Evolutionary conservation across 352 stramenopile species (phyloP).

Genomic region (Plasmopara viticola): DNA sequence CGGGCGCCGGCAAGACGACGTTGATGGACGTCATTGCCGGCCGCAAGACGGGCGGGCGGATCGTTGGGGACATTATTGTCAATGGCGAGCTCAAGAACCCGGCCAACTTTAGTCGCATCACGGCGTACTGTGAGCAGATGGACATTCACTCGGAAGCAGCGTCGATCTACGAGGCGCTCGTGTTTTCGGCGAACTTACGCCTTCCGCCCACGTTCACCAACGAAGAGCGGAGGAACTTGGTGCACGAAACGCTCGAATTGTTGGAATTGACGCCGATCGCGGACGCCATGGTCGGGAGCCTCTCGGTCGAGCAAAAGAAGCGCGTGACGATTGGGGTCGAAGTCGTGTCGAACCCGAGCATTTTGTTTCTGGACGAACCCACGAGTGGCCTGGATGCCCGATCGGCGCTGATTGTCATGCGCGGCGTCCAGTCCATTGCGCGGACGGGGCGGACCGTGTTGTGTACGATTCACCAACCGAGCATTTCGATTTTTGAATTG

Average conservation of each 20-base stretch:
- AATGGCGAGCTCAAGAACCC: constrained; percentile 82
- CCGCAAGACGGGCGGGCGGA: constrained; percentile 58
- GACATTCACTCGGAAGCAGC: constrained; percentile 78
- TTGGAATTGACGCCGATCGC: constrained; percentile 29
- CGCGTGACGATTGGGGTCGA: constrained; percentile 89
- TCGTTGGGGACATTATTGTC: constrained; percentile 83
- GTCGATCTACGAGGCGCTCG: constrained; percentile 84
- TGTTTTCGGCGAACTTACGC: constrained; percentile 86
- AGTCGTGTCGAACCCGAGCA: constrained; percentile 88
- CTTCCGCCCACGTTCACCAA: constrained; percentile 42
- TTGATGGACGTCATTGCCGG: constrained; percentile 73
- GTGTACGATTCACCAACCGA: constrained; percentile 54
- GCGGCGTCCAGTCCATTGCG: constrained; percentile 73
- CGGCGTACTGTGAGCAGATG: constrained; percentile 90
- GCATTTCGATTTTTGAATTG: constrained; percentile 86
- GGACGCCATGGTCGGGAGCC: constrained; percentile 23
- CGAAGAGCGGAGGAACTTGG: constrained; percentile 36
- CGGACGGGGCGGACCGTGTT: constrained; percentile 83
- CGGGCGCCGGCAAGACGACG: constrained; percentile 20
- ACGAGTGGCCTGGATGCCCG: constrained; percentile 82
- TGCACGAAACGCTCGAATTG: constrained; percentile 47
- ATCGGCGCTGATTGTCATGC: constrained; percentile 84
- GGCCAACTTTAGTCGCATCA: constrained; percentile 79
- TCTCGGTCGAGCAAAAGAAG: constrained; percentile 39
- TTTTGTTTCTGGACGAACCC: constrained; percentile 92